Evolutionary conservation across 148 eudicot species (phyloP).

Genomic region (Cornus florida): DNA sequence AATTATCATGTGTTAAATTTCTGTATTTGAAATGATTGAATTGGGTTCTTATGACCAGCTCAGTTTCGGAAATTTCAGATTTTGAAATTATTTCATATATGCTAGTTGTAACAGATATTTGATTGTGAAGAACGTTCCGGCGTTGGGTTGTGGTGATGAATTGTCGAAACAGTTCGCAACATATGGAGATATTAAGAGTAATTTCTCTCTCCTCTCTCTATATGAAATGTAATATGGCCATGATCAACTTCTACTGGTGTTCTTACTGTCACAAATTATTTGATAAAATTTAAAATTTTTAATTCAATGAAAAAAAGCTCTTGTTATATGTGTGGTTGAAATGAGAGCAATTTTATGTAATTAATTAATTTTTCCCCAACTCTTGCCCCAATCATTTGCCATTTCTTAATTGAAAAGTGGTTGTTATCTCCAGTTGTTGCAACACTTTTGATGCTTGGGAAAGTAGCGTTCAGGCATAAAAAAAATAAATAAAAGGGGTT

Average conservation of each 20-base stretch:
- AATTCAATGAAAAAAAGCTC: too few species aligned
- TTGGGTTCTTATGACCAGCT: background rate
- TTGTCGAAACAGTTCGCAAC: slow-evolving; percentile 60
- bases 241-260: too few species aligned
- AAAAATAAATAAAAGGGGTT: too few species aligned
- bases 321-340: too few species aligned
- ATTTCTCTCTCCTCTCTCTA: slow-evolving; percentile 13
- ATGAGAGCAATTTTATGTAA: background rate
- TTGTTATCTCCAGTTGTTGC: background rate
- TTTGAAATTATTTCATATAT: background rate
- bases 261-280: too few species aligned
- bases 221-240: background rate
- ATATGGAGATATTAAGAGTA: slow-evolving; percentile 87
- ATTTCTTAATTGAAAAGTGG: background rate
- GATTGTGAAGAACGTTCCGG: slow-evolving; percentile 89
- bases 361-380: too few species aligned
- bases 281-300: too few species aligned
- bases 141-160: slow-evolving; percentile 88
- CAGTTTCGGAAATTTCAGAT: background rate
- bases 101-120: slow-evolving; percentile 47
- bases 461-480: background rate
- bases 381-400: background rate
- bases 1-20: background rate
- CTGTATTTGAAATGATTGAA: background rate
- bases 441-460: background rate